phyloP scores from a whole-genome alignment of 164 flowering plant genomes.

The Buxus sempervirens region DNA sequence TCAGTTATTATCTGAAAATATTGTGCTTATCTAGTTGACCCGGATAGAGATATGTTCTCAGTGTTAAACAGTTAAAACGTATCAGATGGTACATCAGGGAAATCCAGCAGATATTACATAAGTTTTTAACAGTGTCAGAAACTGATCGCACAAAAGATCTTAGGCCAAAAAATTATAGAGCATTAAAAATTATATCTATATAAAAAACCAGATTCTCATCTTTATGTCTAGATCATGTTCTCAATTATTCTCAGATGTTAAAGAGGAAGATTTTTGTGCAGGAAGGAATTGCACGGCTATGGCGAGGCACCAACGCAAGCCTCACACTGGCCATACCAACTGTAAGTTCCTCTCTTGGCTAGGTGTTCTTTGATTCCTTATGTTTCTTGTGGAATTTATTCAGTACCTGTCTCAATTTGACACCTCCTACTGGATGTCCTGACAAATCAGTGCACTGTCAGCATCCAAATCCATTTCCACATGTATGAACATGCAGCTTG shows the following conservation, averaged over 20 bases:
- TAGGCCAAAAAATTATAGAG: no score
- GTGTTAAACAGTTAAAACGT: no score
- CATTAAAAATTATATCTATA: no score
- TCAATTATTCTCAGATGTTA: background rate
- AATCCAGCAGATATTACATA: no score
- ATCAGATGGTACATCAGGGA: no score
- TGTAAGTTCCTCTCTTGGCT: conserved; percentile 38
- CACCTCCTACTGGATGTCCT: background rate
- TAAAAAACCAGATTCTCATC: background rate
- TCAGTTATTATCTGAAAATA: background rate
- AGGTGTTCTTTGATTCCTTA: background rate
- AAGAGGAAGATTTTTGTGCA: conserved; percentile 28
- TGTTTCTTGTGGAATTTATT: background rate
- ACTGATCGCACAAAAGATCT: no score
- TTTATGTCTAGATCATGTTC: background rate
- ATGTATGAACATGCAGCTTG: no score
- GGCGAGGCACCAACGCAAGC: conserved; percentile 98
- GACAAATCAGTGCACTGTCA: no score
- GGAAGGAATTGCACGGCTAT: conserved; percentile 85
- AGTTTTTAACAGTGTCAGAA: no score
- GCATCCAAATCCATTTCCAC: background rate
- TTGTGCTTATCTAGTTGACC: no score
- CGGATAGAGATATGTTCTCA: no score
- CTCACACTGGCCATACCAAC: conserved; percentile 91
- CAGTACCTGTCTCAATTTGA: background rate